A percentile compares a stretch with the other conserved stretches of the same genome.
These are phyloP conservation scores for Dryadomyces sulphureus DNA, from an alignment of 2,329 filamentous ascomycete genomes.

Conservation along the genomic window DNA sequence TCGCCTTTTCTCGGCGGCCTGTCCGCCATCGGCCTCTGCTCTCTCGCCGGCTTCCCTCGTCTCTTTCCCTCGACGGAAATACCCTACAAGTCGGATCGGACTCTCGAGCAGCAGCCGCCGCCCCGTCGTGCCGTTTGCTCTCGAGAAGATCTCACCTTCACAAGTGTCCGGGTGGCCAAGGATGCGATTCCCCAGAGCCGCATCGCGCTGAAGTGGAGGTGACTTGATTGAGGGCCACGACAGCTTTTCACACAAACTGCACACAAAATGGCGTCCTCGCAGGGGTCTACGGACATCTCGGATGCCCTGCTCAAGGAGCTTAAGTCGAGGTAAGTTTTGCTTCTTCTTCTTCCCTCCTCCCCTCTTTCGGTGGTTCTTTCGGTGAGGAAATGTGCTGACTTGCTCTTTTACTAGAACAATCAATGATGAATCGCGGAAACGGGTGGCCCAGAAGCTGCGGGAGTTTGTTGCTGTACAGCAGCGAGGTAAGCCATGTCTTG, in stretches of 20 bases:
- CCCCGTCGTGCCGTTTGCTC: too few relatives aligned
- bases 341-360: too few relatives aligned
- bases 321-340: conserved; percentile 37
- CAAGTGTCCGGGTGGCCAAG: conserved; percentile 3
- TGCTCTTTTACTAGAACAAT: conserved; percentile 14
- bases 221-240: conserved; percentile 7
- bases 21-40: not conserved
- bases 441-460: conserved; percentile 37
- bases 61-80: not conserved
- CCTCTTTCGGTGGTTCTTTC: too few relatives aligned
- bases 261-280: conserved; percentile 10
- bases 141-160: not conserved
- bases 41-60: not conserved
- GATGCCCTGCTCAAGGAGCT: conserved; percentile 40
- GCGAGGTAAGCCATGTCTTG: conserved; percentile 27
- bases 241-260: not conserved
- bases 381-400: conserved; percentile 5
- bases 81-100: not conserved
- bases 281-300: conserved; percentile 34
- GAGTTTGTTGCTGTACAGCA: conserved; percentile 40
- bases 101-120: too few relatives aligned
- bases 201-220: conserved; percentile 10
- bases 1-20: conserved; percentile 1
- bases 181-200: conserved; percentile 8
- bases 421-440: conserved; percentile 33